Base-by-base conservation (phyloP, 306 rosid species). In the Begonia loranthoides region DNA sequence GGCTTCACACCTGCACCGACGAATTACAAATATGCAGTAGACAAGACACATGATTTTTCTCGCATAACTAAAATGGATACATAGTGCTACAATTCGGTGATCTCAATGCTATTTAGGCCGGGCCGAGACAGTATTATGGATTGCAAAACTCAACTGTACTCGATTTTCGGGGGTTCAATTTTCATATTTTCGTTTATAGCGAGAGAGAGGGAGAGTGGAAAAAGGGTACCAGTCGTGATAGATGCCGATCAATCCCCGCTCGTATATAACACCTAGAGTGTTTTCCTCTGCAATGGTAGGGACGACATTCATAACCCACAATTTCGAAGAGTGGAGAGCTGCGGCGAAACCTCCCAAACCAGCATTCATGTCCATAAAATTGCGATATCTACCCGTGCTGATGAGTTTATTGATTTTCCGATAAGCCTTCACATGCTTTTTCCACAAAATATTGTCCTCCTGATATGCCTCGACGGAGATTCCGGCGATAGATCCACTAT, bases 321-420 rank as follows among this genome's bases (percentile, higher is more conserved):
- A 66, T 69, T 87, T 87, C 2, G 87, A 49, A 65, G 90, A 80
- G 10, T 74, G 66, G 56, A 80, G 63, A 12, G 90, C 94, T 1
- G 94, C 90, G 59, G 87, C 90, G 62, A 87, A 87, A 63, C 96
- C 54, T 58, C 96, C 96, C 54, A 87, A 72, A 57, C 90, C 94
- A 59, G 94, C 90, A 76, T 80, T 87, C 96, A 83, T 76, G 57
- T 87, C 94, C 94, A 87, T 76, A 44, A 87, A 74, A 68, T 87
- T 87, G 70, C 83, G 96, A 66, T 87, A 87, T 82, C 96, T 80
- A 73, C 96, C 96, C 13, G 94, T 50, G 55, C 70, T 75, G 13
- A 83, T 41, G 44, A 47, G 51, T 47, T 47, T 47, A 17, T 49
- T 52, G 56, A 52, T 28, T 21, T 13, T 52, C 16, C 16, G 28